Base-by-base conservation (phyloP, 2,329 filamentous ascomycete species). In the Phialocephala sp. region DNA sequence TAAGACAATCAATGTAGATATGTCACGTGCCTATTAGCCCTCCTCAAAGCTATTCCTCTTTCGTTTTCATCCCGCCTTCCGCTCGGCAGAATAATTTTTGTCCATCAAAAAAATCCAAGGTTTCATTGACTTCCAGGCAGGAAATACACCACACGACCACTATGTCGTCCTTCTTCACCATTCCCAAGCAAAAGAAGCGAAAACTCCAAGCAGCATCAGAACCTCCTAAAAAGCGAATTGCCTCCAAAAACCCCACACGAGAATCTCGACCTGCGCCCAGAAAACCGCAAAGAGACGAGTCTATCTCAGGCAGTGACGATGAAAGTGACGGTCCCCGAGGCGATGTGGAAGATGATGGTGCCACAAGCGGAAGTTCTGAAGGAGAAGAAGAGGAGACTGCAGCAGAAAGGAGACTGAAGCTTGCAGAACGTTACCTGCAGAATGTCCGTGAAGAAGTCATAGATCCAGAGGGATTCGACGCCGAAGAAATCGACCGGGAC, bases 151-250 rank as follows among this genome's bases (percentile, higher is more conserved):
- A 43, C 27, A 39, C 56, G 18, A 32, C 61, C 59, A 41, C 55
- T 32, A 96, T 97, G 94, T 97, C 94, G 75, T 97, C 94, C 45
- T 99, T 98, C 80, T 99, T 99, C 80, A 97, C 94, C 60, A 83
- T 90, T 45, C 93, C 95, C 6, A 92, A 92, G 82, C 98, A 98
- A 85, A 86, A 95, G 74, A 98, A 98, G 84, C 86, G 94, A 67
- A 75, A 82, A 8, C 12, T 54, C 6, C 78, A 81, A 64, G 83
- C 84, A 32, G 76, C 81, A 18, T 84, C 87, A 59, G 79, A 78
- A 6, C 84, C 87, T 1, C 43, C 43, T 3, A 88, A 88, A 77
- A 90, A 89, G 75, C 82, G 86, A 76, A 73, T 84, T 67, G 84
- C 81, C 60, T 76, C 72, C 22, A 72, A 60, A 63, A 64, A 64